Conservation (phyloP, 177 flowering plant genomes). For the Vitis hybrid region DNA sequence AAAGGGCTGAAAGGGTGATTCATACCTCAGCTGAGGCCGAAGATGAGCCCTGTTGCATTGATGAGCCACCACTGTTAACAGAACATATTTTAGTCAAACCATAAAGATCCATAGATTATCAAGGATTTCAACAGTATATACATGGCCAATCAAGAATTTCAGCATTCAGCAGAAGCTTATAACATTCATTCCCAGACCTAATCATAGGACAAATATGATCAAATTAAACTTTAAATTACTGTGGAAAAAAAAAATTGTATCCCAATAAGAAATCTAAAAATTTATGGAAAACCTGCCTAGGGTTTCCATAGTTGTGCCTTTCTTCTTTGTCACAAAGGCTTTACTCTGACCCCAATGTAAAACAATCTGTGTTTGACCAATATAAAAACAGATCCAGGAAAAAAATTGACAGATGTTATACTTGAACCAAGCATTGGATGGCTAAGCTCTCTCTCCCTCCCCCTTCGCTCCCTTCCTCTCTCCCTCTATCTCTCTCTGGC, state of each 20-base stretch:
- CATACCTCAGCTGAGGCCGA: slow-evolving; percentile 52
- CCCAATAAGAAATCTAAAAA: background rate
- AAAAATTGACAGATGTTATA: too few species aligned
- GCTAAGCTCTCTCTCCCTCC: too few species aligned
- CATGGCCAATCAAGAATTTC: too few species aligned
- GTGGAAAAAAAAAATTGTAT: background rate
- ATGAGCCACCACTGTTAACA: slow-evolving; percentile 44
- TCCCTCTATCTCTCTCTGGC: background rate
- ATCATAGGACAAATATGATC: too few species aligned
- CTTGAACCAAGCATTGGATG: too few species aligned
- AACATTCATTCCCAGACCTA: too few species aligned
- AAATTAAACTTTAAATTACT: background rate
- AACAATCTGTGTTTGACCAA: too few species aligned
- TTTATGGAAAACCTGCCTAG: background rate
- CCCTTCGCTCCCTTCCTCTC: too few species aligned
- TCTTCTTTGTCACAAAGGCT: background rate
- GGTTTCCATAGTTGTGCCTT: background rate
- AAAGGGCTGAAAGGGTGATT: background rate
- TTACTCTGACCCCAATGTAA: too few species aligned
- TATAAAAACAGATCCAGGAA: too few species aligned
- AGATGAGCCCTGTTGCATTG: slow-evolving; percentile 46
- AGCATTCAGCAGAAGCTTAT: too few species aligned
- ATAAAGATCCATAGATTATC: background rate
- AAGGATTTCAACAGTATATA: background rate
- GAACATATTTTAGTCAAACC: slow-evolving; percentile 8